Evolutionary conservation across 2,329 filamentous ascomycete species (phyloP).

Genomic region (Fusarium beomiforme): DNA sequence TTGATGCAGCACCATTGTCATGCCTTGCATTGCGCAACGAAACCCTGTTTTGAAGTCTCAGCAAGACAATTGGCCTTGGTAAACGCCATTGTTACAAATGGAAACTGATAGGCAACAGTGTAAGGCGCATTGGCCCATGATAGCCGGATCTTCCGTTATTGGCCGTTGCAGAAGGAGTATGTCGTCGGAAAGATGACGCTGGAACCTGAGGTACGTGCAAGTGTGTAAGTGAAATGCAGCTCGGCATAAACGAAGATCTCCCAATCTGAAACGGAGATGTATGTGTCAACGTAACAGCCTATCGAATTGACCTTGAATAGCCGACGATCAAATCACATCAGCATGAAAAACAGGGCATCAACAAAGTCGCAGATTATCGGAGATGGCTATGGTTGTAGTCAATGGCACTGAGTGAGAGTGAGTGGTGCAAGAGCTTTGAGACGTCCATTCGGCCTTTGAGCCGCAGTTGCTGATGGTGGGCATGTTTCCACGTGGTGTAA

Average conservation of each 20-base stretch:
- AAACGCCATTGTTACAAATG: slow-evolving; percentile 19
- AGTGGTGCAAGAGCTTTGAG: slow-evolving; percentile 14
- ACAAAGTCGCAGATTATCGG: slow-evolving; percentile 1
- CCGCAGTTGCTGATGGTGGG: slow-evolving; percentile 27
- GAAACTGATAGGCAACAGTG: slow-evolving; percentile 14
- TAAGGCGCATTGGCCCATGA: slow-evolving; percentile 21
- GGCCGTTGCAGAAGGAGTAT: slow-evolving; percentile 15
- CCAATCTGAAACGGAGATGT: slow-evolving; percentile 30
- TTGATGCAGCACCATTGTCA: slow-evolving; percentile 23
- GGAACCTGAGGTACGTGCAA: slow-evolving; percentile 27
- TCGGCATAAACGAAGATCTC: slow-evolving; percentile 18
- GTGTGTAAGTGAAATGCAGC: slow-evolving; percentile 34
- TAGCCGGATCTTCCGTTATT: slow-evolving; percentile 26
- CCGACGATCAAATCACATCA: slow-evolving; percentile 7
- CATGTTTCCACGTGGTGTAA: slow-evolving; percentile 43
- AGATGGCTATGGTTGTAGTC: slow-evolving; percentile 23
- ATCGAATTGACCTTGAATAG: slow-evolving; percentile 20
- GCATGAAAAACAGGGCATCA: slow-evolving; percentile 15
- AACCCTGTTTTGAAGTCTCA: slow-evolving; percentile 3
- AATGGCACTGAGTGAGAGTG: not conserved
- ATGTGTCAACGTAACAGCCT: slow-evolving; percentile 36
- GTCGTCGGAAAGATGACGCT: slow-evolving; percentile 23
- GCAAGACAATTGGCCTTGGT: slow-evolving; percentile 9
- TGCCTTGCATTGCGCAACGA: slow-evolving; percentile 21
- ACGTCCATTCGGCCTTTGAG: slow-evolving; percentile 36